Base-by-base conservation (phyloP, 2,329 filamentous ascomycete species). In the Cytospora piceicola region DNA sequence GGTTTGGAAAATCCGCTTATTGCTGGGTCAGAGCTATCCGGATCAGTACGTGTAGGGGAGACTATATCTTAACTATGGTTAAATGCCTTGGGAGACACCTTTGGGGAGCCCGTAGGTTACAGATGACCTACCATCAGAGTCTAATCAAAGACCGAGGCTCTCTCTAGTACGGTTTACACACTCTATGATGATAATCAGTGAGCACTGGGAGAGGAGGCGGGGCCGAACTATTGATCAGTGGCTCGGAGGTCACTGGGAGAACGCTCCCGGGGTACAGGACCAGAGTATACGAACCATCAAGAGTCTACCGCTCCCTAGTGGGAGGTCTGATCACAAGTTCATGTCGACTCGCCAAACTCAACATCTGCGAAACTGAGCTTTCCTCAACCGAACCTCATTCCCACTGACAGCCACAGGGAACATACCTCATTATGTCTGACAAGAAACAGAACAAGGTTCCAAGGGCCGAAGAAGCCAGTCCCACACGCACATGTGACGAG, bases 371-470 rank as follows among this genome's bases (percentile, higher is more conserved):
- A 42, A 20, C 17, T 42, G 39, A 42, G 39, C 17, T 20, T 4
- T 46, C 4, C 6, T 42, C 14, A 42, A 42, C 2, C 4, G 15
- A 42, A 7, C 14, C 15, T 1, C 22, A 3, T n/a, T 46, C 3
- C n/a, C 42, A n/a, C 42, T 17, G 7, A n/a, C 42, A 46, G 5
- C 6, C 20, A 22, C n/a, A 24, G n/a, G 8, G 12, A 49, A 22
- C n/a, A 22, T n/a, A 24, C 46, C 42, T n/a, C 52, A 61, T 14
- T 3, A 65, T 65, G 63, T 58, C 27, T 30, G 63, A 51, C 30
- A 53, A 39, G 34, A 65, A 61, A 30, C 36, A 11, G 15, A 27
- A 46, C 7, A 2, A 17, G 14, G 32, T 20, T 20, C 20, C 63
- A 0, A 59, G n/a, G 17, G 57, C 34, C 51, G 53, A 61, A 36